Percentiles rank a stretch among this genome's conserved stretches.
Conservation (phyloP, 2,329 filamentous ascomycete species). For the Trichoderma harzianum region DNA sequence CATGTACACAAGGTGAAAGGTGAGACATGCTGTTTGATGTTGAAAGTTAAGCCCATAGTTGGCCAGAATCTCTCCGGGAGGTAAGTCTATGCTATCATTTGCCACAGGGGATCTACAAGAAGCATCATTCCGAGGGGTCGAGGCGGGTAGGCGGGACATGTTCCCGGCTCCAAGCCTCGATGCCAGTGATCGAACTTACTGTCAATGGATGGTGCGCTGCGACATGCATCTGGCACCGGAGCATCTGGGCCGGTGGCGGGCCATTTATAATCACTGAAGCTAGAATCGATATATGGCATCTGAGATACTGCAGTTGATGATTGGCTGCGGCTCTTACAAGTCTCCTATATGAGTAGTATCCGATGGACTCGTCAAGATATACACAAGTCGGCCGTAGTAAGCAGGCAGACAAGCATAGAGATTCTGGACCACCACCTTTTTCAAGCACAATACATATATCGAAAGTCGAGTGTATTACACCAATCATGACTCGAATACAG, state of each 20-base stretch:
- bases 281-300: background rate
- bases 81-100: background rate
- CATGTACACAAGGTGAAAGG: background rate
- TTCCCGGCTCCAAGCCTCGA: background rate
- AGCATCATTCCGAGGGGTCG: background rate
- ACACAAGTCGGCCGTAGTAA: background rate
- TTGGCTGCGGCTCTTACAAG: background rate
- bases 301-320: background rate
- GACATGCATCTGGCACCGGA: background rate
- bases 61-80: background rate
- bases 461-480: background rate
- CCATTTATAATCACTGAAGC: background rate
- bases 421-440: background rate
- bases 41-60: no score
- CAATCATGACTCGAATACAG: background rate
- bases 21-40: background rate
- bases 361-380: background rate
- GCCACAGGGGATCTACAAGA: background rate
- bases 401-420: background rate
- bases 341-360: background rate
- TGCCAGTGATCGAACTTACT: background rate
- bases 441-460: background rate
- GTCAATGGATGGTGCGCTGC: background rate
- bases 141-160: background rate
- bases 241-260: background rate